phyloP scores from a whole-genome alignment of 495 filamentous ascomycete species.

The Bathelium albidoporum region DNA sequence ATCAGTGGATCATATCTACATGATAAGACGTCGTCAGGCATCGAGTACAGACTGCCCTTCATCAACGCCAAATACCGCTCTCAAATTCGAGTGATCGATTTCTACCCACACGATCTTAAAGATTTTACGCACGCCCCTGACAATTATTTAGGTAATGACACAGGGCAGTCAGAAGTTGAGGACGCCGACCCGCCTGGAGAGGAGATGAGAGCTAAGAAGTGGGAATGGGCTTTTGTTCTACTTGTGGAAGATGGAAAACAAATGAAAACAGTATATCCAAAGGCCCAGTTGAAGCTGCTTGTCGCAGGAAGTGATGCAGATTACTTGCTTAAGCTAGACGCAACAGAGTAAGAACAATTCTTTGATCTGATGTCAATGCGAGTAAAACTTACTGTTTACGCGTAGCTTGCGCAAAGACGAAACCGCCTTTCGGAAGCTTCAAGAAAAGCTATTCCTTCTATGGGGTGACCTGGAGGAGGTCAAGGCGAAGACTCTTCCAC shows the following conservation, averaged over 20 bases:
- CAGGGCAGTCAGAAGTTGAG: slow-evolving; percentile 13
- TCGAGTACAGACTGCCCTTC: slow-evolving; percentile 50
- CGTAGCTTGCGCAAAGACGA: slow-evolving; percentile 46
- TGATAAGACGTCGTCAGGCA: slow-evolving; percentile 29
- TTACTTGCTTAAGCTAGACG: slow-evolving; percentile 53
- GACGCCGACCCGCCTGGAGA: slow-evolving; percentile 9
- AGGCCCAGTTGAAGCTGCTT: slow-evolving; percentile 44
- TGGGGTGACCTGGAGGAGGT: slow-evolving; percentile 81
- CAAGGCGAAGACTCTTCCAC: slow-evolving; percentile 32
- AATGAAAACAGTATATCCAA: slow-evolving; percentile 3
- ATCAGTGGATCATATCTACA: slow-evolving; percentile 35
- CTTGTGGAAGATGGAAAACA: slow-evolving; percentile 23
- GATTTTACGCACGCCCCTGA: slow-evolving; percentile 50
- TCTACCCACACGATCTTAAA: slow-evolving; percentile 57
- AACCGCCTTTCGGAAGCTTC: slow-evolving; percentile 39
- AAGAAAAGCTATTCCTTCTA: slow-evolving; percentile 64
- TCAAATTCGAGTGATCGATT: slow-evolving; percentile 68
- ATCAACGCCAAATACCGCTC: slow-evolving; percentile 61
- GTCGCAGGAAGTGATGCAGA: slow-evolving; percentile 57
- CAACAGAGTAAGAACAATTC: slow-evolving; percentile 49
- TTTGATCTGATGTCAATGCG: background rate
- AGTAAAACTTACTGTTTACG: slow-evolving; percentile 6
- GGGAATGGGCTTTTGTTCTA: slow-evolving; percentile 29
- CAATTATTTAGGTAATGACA: slow-evolving; percentile 12
- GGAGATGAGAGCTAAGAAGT: slow-evolving; percentile 1